Base-by-base conservation (phyloP, 78 protist genomes). In the Ministeria vibrans region DNA sequence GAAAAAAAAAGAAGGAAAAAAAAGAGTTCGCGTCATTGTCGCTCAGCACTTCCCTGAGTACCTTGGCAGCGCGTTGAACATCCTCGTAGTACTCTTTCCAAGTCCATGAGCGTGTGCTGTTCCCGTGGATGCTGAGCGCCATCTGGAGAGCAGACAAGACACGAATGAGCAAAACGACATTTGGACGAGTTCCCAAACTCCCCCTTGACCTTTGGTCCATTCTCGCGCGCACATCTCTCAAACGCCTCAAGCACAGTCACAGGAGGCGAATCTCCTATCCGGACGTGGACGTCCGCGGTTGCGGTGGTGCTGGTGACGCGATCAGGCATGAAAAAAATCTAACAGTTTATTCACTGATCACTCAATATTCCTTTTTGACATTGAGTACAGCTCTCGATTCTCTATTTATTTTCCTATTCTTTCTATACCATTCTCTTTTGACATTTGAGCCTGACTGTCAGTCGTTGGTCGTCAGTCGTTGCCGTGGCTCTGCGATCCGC, bases 61-160 rank as follows among this genome's bases (percentile, higher is more conserved):
- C 64, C 71, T 84, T 83, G n/a, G 88, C 86, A 6, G 69, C 69
- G 3, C 45, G 5, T 28, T 34, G 42, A 36, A 77, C 45, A 4
- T 80, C 85, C 6, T 79, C 68, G 55, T 66, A 75, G 34, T 88
- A 88, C 71, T 88, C 55, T 9, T 15, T 9, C 55, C 55, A 49
- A 9, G 55, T 49, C 55, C 55, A 49, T 9, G 55, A 49, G n/a
- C 15, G 55, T 15, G n/a, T n/a, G n/a, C n/a, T n/a, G n/a, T n/a
- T n/a, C n/a, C n/a, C n/a, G n/a, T n/a, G n/a, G n/a, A n/a, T n/a
- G n/a, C n/a, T n/a, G n/a, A n/a, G n/a, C n/a, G n/a, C n/a, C n/a
- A n/a, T n/a, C n/a, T n/a, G n/a, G n/a, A n/a, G n/a, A n/a, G n/a
- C n/a, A n/a, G n/a, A n/a, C n/a, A n/a, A n/a, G n/a, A n/a, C n/a